Conservation (phyloP, 306 rosid species). For the Mucuna pruriens region DNA sequence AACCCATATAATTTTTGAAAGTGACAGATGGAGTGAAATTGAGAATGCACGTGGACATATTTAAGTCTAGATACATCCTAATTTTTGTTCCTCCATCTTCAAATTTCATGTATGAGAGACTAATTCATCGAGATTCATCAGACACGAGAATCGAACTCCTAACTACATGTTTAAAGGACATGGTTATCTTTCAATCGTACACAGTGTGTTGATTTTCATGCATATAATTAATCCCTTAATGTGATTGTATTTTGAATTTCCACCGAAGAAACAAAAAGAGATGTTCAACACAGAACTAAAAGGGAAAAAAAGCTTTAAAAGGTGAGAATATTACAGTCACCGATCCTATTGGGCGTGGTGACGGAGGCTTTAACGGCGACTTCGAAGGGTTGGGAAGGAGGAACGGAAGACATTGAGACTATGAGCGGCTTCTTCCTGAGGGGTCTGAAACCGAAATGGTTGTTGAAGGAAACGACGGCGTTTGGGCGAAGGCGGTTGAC, state of each 20-base stretch:
- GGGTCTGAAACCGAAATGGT: not conserved
- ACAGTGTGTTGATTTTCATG: too few species aligned
- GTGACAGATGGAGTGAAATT: not conserved
- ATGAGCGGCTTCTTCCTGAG: conserved; percentile 41
- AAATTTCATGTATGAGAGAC: too few species aligned
- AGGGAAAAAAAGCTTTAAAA: not conserved
- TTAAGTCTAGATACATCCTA: conserved; percentile 39
- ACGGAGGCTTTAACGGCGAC: conserved; percentile 73
- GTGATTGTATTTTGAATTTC: conserved; percentile 1
- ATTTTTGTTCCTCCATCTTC: not conserved
- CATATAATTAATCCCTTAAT: not conserved
- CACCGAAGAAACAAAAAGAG: not conserved
- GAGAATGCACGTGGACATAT: conserved; percentile 34
- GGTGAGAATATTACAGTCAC: conserved; percentile 68
- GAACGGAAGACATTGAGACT: conserved; percentile 62
- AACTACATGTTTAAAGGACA: too few species aligned
- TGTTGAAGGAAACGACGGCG: conserved; percentile 37
- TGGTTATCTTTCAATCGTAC: too few species aligned
- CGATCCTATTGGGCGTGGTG: conserved; percentile 65
- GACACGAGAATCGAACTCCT: too few species aligned
- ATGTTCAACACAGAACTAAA: not conserved
- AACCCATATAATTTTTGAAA: not conserved
- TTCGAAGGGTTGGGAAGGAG: conserved; percentile 61
- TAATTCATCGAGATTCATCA: too few species aligned
- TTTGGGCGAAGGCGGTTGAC: conserved; percentile 47